phyloP scores from a whole-genome alignment of 495 filamentous ascomycete genomes.

The Tuber borchii region DNA sequence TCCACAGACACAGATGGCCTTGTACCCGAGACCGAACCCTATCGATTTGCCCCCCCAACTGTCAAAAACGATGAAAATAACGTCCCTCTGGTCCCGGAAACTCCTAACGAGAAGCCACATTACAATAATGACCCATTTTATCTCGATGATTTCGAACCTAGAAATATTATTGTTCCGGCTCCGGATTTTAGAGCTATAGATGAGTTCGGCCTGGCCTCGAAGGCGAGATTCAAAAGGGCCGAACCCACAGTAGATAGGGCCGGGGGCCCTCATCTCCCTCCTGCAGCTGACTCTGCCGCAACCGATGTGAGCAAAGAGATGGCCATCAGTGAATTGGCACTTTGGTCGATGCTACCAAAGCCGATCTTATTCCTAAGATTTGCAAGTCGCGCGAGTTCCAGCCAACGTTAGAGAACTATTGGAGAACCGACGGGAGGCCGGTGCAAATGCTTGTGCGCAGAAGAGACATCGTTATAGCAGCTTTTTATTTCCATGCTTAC shows the following conservation, averaged over 20 bases:
- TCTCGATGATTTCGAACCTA: not conserved
- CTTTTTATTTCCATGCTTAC: no score
- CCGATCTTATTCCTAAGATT: slow-evolving; percentile 14
- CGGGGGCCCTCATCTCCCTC: not conserved
- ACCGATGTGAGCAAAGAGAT: not conserved
- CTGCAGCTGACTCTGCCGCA: not conserved
- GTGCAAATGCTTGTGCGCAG: no score
- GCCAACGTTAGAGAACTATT: slow-evolving; percentile 32
- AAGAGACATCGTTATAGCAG: no score
- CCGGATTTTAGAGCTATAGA: not conserved
- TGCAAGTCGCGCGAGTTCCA: slow-evolving; percentile 36
- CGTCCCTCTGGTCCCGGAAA: not conserved
- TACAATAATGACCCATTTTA: not conserved
- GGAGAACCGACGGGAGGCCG: slow-evolving; percentile 22
- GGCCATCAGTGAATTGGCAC: not conserved
- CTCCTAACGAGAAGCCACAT: not conserved
- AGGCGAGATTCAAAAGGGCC: not conserved
- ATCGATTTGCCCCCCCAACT: not conserved
- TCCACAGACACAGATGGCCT: not conserved
- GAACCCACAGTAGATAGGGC: not conserved
- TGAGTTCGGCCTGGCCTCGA: not conserved
- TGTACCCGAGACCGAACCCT: not conserved
- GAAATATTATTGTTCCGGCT: not conserved
- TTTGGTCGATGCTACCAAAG: not conserved
- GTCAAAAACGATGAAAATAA: not conserved